phyloP scores from a whole-genome alignment of 2,329 filamentous ascomycete species.

The Chalara sp. region DNA sequence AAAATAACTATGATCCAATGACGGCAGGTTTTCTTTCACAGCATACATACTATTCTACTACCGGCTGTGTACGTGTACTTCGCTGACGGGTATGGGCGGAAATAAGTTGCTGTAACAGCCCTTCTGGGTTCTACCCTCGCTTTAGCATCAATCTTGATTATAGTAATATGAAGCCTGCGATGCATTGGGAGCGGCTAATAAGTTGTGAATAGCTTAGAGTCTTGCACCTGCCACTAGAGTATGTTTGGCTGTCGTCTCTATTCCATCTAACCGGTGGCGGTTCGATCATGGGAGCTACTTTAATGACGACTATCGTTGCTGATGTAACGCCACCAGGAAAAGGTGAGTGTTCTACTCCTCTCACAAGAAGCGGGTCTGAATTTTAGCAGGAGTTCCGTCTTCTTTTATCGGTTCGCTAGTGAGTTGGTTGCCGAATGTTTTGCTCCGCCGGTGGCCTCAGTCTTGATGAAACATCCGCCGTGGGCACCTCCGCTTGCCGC shows the following conservation, averaged over 20 bases:
- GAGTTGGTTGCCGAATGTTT: not conserved
- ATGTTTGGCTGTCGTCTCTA: not conserved
- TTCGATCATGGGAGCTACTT: not conserved
- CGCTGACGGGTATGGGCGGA: conserved; percentile 2
- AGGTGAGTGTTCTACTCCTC: not conserved
- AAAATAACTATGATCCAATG: conserved; percentile 9
- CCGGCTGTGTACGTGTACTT: not conserved
- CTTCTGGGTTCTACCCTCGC: not conserved
- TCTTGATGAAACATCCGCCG: not conserved
- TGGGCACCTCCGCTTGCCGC: not conserved
- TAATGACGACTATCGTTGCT: conserved; percentile 1
- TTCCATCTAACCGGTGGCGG: not conserved
- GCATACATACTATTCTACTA: not conserved
- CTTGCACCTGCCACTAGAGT: not conserved
- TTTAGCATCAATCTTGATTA: not conserved
- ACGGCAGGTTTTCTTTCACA: conserved; percentile 11
- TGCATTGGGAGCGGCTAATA: not conserved
- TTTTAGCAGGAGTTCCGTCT: not conserved
- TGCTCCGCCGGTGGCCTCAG: not conserved
- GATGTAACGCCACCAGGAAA: conserved; percentile 1
- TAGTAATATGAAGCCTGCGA: not conserved
- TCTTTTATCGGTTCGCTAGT: conserved; percentile 1
- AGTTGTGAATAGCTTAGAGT: not conserved
- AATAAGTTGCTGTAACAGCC: not conserved
- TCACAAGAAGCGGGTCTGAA: no score